phyloP scores from a whole-genome alignment of 2,329 filamentous ascomycete species.

The Colletotrichum scovillei region DNA sequence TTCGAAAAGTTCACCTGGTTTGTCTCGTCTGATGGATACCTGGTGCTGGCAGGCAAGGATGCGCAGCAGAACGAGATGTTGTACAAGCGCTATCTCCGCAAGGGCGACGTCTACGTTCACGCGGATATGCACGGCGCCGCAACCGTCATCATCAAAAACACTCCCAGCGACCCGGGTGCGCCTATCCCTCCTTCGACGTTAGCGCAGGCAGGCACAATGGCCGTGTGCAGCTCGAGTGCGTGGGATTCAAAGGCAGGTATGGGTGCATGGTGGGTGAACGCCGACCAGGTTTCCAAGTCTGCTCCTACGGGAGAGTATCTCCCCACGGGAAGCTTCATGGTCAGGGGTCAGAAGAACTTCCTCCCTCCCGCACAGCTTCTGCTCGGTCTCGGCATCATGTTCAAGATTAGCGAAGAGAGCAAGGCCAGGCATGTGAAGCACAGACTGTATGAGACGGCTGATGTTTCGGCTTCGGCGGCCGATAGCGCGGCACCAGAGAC shows the following conservation, averaged over 20 bases:
- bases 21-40: slow-evolving; percentile 93
- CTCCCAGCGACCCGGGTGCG: slow-evolving; percentile 78
- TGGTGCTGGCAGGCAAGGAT: slow-evolving; percentile 91
- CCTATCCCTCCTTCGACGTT: slow-evolving; percentile 93
- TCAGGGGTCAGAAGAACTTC: slow-evolving; percentile 90
- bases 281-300: slow-evolving; percentile 90
- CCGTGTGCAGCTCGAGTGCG: slow-evolving; percentile 86
- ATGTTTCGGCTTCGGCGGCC: slow-evolving; percentile 39
- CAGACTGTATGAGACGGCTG: slow-evolving; percentile 49
- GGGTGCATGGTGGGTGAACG: slow-evolving; percentile 95
- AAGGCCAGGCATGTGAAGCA: slow-evolving; percentile 84
- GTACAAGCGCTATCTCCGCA: slow-evolving; percentile 87
- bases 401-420: slow-evolving; percentile 89
- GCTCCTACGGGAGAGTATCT: slow-evolving; percentile 84
- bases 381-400: slow-evolving; percentile 88
- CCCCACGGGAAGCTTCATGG: slow-evolving; percentile 80
- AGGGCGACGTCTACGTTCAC: slow-evolving; percentile 92
- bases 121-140: slow-evolving; percentile 88
- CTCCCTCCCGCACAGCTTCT: slow-evolving; percentile 88
- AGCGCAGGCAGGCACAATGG: slow-evolving; percentile 87
- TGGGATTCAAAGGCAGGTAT: slow-evolving; percentile 98
- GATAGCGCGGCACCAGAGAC: slow-evolving; percentile 16
- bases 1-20: slow-evolving; percentile 99
- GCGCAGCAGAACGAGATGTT: slow-evolving; percentile 90
- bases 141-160: slow-evolving; percentile 92